Conservation (phyloP, 805 yeast species). For the Yarrowia porcina region DNA sequence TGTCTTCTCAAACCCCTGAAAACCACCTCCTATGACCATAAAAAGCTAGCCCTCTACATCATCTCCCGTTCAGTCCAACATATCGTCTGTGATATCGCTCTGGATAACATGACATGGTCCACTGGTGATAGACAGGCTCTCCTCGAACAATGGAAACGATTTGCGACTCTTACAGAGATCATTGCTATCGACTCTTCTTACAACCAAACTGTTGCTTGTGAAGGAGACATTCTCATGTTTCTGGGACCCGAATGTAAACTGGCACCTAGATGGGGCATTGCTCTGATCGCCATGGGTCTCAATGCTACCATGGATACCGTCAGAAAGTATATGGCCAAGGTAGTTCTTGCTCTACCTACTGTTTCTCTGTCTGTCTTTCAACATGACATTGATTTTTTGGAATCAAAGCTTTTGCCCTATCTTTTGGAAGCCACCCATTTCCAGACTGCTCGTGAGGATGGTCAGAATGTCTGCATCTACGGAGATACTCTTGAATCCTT, state of each 20-base stretch:
- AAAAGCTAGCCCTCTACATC: slow-evolving; percentile 66
- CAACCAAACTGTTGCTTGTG: slow-evolving; percentile 80
- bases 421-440: slow-evolving; percentile 64
- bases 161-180: slow-evolving; percentile 71
- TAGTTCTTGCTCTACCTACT: slow-evolving; percentile 53
- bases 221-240: slow-evolving; percentile 55
- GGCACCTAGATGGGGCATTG: slow-evolving; percentile 68
- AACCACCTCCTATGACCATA: slow-evolving; percentile 57
- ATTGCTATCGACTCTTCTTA: slow-evolving; percentile 79
- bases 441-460: slow-evolving; percentile 39
- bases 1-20: slow-evolving; percentile 55
- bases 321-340: slow-evolving; percentile 55
- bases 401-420: slow-evolving; percentile 51
- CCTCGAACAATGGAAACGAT: slow-evolving; percentile 65
- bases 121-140: slow-evolving; percentile 34
- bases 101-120: slow-evolving; percentile 48
- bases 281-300: slow-evolving; percentile 72
- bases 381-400: slow-evolving; percentile 43
- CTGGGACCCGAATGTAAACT: slow-evolving; percentile 51
- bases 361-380: slow-evolving; percentile 49
- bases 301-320: slow-evolving; percentile 76
- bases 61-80: slow-evolving; percentile 58
- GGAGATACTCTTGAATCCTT: slow-evolving; percentile 53
- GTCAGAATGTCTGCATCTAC: slow-evolving; percentile 48
- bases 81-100: slow-evolving; percentile 35